Percentiles rank a stretch among this genome's conserved stretches.
Conservation (phyloP, 169 alveolate species). For the Plasmodium reichenowi region DNA sequence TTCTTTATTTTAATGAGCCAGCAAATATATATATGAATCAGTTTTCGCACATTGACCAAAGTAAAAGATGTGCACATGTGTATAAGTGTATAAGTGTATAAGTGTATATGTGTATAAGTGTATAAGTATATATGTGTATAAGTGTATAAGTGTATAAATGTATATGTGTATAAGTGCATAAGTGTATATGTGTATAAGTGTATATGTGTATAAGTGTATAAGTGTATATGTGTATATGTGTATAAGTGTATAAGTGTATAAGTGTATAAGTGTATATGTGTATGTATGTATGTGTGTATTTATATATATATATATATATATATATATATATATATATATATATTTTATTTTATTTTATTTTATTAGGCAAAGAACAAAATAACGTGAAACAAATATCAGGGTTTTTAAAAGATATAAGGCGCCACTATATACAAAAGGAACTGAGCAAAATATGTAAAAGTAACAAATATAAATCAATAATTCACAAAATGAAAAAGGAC, state of each 20-base stretch:
- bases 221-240: not conserved
- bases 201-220: no score
- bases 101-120: no score
- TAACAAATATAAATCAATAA: conserved; percentile 13
- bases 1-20: conserved; percentile 59
- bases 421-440: conserved; percentile 20
- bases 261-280: no score
- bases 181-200: not conserved
- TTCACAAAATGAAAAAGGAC: conserved; percentile 22
- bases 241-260: not conserved
- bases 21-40: conserved; percentile 62
- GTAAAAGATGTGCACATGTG: conserved; percentile 12
- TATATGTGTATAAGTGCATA: no score
- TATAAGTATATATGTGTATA: not conserved
- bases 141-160: no score
- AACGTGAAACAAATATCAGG: conserved; percentile 31
- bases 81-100: not conserved
- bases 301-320: not conserved
- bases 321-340: conserved; percentile 2
- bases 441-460: not conserved
- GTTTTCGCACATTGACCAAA: conserved; percentile 31
- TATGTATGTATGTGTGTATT: not conserved
- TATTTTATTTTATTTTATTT: not conserved
- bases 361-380: conserved; percentile 31
- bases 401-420: conserved; percentile 30